These are phyloP conservation scores for Amanita pallidorosea DNA, from an alignment of 768 basidiomycete species.

Conservation along the genomic window DNA sequence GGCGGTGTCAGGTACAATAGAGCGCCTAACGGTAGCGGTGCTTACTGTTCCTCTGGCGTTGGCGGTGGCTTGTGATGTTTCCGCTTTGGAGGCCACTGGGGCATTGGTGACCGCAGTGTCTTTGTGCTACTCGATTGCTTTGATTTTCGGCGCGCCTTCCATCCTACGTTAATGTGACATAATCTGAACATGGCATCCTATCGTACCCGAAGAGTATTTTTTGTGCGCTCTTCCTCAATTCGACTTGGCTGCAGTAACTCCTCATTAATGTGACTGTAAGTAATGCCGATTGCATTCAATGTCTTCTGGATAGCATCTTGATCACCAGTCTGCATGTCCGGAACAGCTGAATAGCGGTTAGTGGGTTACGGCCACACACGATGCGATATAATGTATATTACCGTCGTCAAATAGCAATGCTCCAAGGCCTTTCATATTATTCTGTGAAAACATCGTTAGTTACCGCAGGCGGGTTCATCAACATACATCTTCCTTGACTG, in stretches of 20 bases:
- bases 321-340: slow-evolving; percentile 10
- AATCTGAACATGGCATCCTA: neutral
- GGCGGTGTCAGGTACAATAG: neutral
- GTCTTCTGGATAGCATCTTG: slow-evolving; percentile 42
- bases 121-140: slow-evolving; percentile 15
- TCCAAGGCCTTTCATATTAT: slow-evolving; percentile 48
- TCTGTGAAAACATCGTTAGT: slow-evolving; percentile 18
- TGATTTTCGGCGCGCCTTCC: slow-evolving; percentile 13
- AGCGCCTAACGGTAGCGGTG: neutral
- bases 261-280: slow-evolving; percentile 69
- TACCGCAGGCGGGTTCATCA: neutral
- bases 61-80: slow-evolving; percentile 41
- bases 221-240: slow-evolving; percentile 56
- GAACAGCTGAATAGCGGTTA: neutral
- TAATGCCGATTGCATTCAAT: slow-evolving; percentile 49
- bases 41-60: slow-evolving; percentile 42
- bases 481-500: slow-evolving; percentile 30
- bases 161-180: neutral
- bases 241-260: slow-evolving; percentile 56
- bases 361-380: neutral
- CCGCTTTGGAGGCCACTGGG: slow-evolving; percentile 57
- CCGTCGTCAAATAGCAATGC: slow-evolving; percentile 66
- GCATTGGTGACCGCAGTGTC: slow-evolving; percentile 20
- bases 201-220: slow-evolving; percentile 39
- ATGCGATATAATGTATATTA: slow-evolving; percentile 14